Evolutionary conservation across 768 basidiomycete genomes (phyloP), one percentile per base, ranked within the genome.

Genomic region (Phlegmacium glaucopus): DNA sequence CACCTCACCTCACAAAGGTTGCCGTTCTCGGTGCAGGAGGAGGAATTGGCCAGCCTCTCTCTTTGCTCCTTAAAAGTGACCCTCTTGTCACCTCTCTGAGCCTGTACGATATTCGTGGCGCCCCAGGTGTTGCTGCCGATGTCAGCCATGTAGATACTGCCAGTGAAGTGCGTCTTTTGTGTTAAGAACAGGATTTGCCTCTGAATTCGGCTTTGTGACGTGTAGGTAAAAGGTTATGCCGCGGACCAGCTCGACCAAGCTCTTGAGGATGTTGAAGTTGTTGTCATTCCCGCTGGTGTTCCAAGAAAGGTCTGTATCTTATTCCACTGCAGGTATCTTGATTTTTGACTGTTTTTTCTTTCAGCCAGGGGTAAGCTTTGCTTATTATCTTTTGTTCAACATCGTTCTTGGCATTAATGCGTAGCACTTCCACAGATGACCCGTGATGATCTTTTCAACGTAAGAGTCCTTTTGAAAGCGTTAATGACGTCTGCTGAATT

Each of bases 201-300:
- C 35, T 42, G 18, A 17, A 38, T 30, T 39, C 25, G 41, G 28
- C 18, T 35, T 38, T 49, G 45, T 39, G 26, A 49, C 44, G 44
- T 59, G 35, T 55, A 90, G 87, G 90, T 93, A 45, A 72, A 69
- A 13, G 90, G 90, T 43, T 93, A 83, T 59, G 75, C 87, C 54
- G 85, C 89, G 41, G 89, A 92, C 71, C 82, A 93, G 65, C 80
- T 97, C 59, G 90, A 93, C 67, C 77, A 82, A 59, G 94, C 96
- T 15, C 81, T 99, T 50, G 83, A 90, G 50, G 94, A 87, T 53
- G 87, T 81, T 49, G 77, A 97, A 69, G 89, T 98, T 53, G 85
- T 98, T 56, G 89, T 98, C 54, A 96, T 98, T 65, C 96, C 96
- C 49, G 96, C 96, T 71, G 96, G 96, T 81, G 95, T 99, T 52